Conservation (phyloP, 108 stramenopile species). For the Conticribra weissflogii region DNA sequence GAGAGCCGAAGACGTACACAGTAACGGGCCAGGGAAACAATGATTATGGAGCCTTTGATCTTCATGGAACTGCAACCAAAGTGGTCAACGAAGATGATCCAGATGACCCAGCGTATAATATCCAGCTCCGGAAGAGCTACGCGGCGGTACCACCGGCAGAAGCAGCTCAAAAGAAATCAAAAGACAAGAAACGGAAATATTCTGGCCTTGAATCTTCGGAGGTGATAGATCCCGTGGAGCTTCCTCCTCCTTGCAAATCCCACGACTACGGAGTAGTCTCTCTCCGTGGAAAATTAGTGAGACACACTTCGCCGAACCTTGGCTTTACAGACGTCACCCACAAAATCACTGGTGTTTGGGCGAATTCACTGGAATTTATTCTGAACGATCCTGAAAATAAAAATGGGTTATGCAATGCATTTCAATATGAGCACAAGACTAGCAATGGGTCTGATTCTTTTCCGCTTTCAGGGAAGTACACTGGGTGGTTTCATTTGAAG, state of each 20-base stretch:
- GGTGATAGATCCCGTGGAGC: background rate
- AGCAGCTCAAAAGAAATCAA: constrained; percentile 42
- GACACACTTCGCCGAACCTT: constrained; percentile 56
- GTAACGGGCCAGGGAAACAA: constrained; percentile 78
- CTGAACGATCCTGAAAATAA: constrained; percentile 69
- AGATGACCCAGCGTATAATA: constrained; percentile 53
- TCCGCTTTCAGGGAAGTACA: constrained; percentile 80
- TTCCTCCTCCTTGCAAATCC: constrained; percentile 53
- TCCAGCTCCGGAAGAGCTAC: constrained; percentile 76
- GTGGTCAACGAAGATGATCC: constrained; percentile 53
- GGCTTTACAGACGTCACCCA: constrained; percentile 63
- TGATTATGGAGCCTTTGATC: constrained; percentile 77
- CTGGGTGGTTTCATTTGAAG: constrained; percentile 80
- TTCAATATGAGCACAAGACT: constrained; percentile 87
- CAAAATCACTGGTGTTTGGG: constrained; percentile 79
- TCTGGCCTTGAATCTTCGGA: constrained; percentile 1
- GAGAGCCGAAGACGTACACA: constrained; percentile 47
- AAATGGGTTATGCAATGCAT: constrained; percentile 66
- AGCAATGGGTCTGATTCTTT: constrained; percentile 53
- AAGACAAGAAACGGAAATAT: constrained; percentile 24
- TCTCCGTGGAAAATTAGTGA: constrained; percentile 70
- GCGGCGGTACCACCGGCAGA: constrained; percentile 3
- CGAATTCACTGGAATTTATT: constrained; percentile 68
- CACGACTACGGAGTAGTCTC: constrained; percentile 64
- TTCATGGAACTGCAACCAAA: constrained; percentile 73